phyloP scores from a whole-genome alignment of 768 basidiomycete genomes.

The Amanita rubescens region DNA sequence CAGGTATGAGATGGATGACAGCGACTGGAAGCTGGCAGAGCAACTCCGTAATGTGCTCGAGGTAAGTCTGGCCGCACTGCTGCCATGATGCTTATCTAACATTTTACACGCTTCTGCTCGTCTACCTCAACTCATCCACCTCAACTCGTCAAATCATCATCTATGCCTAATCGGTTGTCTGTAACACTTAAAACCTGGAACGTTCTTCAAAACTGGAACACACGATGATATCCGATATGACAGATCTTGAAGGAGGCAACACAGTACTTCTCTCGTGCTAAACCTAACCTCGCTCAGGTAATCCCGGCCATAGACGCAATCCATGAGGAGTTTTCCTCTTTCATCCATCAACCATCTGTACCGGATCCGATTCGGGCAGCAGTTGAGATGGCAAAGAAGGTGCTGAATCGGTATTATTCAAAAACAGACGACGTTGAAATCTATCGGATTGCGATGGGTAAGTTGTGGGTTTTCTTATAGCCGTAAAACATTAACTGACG shows the following conservation, averaged over 20 bases:
- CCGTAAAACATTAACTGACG: not conserved
- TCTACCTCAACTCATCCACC: not conserved
- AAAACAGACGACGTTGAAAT: conserved; percentile 16
- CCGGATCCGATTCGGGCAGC: conserved; percentile 13
- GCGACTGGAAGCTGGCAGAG: conserved; percentile 7
- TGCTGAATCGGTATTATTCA: conserved; percentile 21
- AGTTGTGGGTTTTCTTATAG: conserved; percentile 2
- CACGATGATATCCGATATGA: not conserved
- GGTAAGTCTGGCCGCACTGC: conserved; percentile 16
- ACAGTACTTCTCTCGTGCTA: conserved; percentile 18
- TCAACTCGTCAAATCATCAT: not conserved
- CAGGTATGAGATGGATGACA: conserved; percentile 14
- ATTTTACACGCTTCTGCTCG: not conserved
- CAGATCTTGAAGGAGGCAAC: conserved; percentile 10
- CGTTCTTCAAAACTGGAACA: not conserved
- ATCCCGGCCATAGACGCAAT: conserved; percentile 29
- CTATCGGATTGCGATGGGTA: conserved; percentile 22
- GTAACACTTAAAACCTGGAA: not conserved
- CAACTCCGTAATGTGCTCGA: conserved; percentile 20
- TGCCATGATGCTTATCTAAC: not conserved
- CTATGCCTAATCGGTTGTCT: not conserved
- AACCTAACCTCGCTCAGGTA: conserved; percentile 19
- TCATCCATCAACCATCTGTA: too few species aligned
- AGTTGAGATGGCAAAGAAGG: conserved; percentile 15
- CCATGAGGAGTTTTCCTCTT: conserved; percentile 12